A percentile compares a stretch with the other conserved stretches of the same genome.
These are phyloP conservation scores for Coprinopsis strossmayeri DNA, from an alignment of 768 basidiomycete genomes.

Conservation along the genomic window DNA sequence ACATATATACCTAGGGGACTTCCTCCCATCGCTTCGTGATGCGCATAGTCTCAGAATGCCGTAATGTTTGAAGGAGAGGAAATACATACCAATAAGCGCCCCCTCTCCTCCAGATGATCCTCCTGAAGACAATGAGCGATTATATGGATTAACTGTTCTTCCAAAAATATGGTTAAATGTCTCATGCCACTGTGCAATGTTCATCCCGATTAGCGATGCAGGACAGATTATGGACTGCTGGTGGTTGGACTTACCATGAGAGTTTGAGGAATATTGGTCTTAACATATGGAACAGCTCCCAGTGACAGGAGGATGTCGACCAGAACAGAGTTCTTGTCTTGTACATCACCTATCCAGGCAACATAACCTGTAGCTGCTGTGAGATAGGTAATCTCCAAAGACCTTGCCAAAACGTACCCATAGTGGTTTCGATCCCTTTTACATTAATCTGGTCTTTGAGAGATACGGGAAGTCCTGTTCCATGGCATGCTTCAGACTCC, in stretches of 20 bases:
- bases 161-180: slow-evolving; percentile 78
- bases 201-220: no score
- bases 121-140: slow-evolving; percentile 63
- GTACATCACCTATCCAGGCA: slow-evolving; percentile 59
- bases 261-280: slow-evolving; percentile 75
- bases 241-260: slow-evolving; percentile 55
- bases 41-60: background rate
- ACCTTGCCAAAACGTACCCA: slow-evolving; percentile 34
- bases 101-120: slow-evolving; percentile 88
- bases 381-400: background rate
- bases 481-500: background rate
- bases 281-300: slow-evolving; percentile 68
- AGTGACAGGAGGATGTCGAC: slow-evolving; percentile 56
- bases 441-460: slow-evolving; percentile 71
- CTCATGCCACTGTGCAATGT: slow-evolving; percentile 55
- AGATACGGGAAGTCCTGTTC: slow-evolving; percentile 52
- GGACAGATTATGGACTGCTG: no score
- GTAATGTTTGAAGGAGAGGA: background rate
- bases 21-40: slow-evolving; percentile 32
- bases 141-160: slow-evolving; percentile 69
- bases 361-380: slow-evolving; percentile 72
- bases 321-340: slow-evolving; percentile 53
- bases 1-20: slow-evolving; percentile 33
- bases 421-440: slow-evolving; percentile 62
- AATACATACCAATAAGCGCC: slow-evolving; percentile 51